Conservation (phyloP, 768 basidiomycete species). For the Coprinopsis marcescibilis region DNA sequence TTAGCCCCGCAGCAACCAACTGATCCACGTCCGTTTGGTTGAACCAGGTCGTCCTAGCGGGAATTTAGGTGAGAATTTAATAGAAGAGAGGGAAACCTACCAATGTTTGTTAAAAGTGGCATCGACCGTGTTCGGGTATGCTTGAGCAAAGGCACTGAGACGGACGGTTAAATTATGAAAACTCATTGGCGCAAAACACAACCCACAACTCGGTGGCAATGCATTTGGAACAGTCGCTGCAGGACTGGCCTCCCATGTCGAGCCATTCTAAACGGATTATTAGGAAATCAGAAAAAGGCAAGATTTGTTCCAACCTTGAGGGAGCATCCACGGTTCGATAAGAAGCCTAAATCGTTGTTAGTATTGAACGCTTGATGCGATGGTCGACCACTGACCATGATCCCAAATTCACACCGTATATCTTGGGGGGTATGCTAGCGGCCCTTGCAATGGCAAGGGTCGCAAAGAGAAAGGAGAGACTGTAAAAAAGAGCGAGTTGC, state of each 20-base stretch:
- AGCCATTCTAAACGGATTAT: constrained; percentile 63
- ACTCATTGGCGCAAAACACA: neutral
- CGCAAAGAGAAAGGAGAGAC: constrained; percentile 14
- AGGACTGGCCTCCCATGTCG: constrained; percentile 65
- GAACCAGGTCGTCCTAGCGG: constrained; percentile 63
- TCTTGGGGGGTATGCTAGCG: constrained; percentile 36
- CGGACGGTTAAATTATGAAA: neutral
- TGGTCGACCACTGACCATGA: constrained; percentile 40
- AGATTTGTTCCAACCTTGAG: constrained; percentile 37
- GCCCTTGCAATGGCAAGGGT: constrained; percentile 14
- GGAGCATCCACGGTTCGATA: constrained; percentile 81
- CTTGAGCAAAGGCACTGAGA: constrained; percentile 53
- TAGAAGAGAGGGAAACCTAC: constrained; percentile 24
- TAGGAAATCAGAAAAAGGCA: neutral
- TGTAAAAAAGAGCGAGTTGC: constrained; percentile 17
- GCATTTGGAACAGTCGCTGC: constrained; percentile 54
- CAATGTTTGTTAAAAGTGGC: constrained; percentile 57
- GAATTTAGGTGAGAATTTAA: neutral
- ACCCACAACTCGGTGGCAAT: constrained; percentile 64
- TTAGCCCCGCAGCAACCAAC: constrained; percentile 53
- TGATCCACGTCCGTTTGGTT: constrained; percentile 51
- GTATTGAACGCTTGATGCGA: constrained; percentile 7
- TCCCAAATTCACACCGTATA: constrained; percentile 70
- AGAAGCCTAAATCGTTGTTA: constrained; percentile 47
- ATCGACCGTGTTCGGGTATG: constrained; percentile 56